phyloP scores from a whole-genome alignment of 1,284 basidiomycete genomes.

The Ceratobasidium sp. region DNA sequence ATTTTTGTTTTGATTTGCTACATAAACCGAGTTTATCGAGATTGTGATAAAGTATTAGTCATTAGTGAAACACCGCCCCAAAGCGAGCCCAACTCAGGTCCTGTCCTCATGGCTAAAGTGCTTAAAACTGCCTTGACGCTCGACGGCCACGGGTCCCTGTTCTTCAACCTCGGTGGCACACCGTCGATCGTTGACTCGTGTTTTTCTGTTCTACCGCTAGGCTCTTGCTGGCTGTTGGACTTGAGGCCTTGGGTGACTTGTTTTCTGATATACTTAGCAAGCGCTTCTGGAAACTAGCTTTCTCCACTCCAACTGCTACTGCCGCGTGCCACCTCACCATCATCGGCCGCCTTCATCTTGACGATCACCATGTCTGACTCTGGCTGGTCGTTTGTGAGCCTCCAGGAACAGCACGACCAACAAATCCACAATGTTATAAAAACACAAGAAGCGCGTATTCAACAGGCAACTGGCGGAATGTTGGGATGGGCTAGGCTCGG shows the following conservation, averaged over 20 bases:
- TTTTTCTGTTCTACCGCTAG: not conserved
- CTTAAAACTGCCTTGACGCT: constrained; percentile 30
- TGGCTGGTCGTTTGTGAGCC: constrained; percentile 20
- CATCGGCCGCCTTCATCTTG: constrained; percentile 1
- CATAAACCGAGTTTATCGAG: no score
- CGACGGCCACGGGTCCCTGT: not conserved
- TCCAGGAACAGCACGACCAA: constrained; percentile 12
- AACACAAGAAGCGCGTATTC: not conserved
- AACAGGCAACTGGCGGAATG: not conserved
- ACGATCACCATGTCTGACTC: constrained; percentile 39
- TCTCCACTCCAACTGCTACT: constrained; percentile 15
- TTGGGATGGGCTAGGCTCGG: constrained; percentile 11
- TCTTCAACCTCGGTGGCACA: constrained; percentile 5
- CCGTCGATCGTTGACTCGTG: not conserved
- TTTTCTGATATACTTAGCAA: not conserved
- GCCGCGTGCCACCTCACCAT: not conserved
- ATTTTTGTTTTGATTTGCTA: not conserved
- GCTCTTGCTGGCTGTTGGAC: not conserved
- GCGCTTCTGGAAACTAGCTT: constrained; percentile 30
- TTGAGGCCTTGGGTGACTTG: not conserved
- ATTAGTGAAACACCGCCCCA: no score
- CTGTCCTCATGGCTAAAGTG: constrained; percentile 32
- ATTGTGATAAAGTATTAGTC: no score
- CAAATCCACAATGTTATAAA: not conserved
- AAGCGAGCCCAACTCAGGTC: no score